Percentiles rank a stretch among this genome's conserved stretches.
Evolutionary conservation across 2,329 filamentous ascomycete species (phyloP).

Genomic region (Verruconis gallopava): DNA sequence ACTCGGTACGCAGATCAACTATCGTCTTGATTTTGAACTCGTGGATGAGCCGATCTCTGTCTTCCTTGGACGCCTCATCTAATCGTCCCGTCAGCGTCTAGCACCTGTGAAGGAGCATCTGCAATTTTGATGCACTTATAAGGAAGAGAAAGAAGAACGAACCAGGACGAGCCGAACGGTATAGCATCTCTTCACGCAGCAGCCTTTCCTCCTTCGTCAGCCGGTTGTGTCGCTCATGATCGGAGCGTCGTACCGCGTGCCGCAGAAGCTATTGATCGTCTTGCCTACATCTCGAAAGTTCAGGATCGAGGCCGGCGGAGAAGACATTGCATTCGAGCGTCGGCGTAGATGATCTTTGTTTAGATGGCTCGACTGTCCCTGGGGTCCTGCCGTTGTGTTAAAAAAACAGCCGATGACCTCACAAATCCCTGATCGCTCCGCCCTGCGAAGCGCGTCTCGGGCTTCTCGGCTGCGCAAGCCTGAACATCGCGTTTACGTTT

Average conservation of each 20-base stretch:
- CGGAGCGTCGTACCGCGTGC: not conserved
- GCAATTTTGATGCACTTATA: not conserved
- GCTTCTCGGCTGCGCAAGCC: too few relatives aligned
- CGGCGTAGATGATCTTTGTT: too few relatives aligned
- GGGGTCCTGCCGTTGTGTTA: too few relatives aligned
- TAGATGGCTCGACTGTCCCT: too few relatives aligned
- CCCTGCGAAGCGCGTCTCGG: too few relatives aligned
- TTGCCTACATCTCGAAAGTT: constrained; percentile 69
- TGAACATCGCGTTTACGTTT: too few relatives aligned
- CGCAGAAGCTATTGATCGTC: constrained; percentile 45
- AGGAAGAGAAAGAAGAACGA: constrained; percentile 3
- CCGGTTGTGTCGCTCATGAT: not conserved
- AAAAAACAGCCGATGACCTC: too few relatives aligned
- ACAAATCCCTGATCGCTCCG: too few relatives aligned
- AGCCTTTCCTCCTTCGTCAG: not conserved
- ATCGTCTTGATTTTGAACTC: constrained; percentile 56
- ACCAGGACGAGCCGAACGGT: constrained; percentile 9
- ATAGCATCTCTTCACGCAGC: constrained; percentile 11
- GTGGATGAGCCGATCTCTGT: constrained; percentile 46
- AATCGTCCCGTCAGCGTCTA: constrained; percentile 24
- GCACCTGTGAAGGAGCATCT: constrained; percentile 60
- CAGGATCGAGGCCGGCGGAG: constrained; percentile 44
- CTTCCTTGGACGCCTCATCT: constrained; percentile 49
- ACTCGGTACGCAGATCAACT: constrained; percentile 69
- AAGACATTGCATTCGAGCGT: constrained; percentile 1